A percentile compares a stretch with the other conserved stretches of the same genome.
These are phyloP conservation scores for Pythium rishiriense DNA, from an alignment of 352 stramenopile species.

Conservation along the genomic window DNA sequence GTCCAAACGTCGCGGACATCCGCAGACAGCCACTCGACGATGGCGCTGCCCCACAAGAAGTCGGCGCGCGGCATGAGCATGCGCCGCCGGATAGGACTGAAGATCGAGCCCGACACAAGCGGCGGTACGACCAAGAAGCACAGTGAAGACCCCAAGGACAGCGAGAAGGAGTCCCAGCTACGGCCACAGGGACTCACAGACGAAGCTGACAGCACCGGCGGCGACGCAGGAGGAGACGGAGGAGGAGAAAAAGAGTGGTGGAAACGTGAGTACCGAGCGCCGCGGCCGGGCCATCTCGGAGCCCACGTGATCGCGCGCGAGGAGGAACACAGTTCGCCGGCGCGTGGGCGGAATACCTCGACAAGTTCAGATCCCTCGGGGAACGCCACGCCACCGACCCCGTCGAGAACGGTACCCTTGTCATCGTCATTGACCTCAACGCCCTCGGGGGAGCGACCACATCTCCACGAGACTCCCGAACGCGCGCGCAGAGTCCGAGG, in stretches of 20 bases:
- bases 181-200: background rate
- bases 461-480: constrained; percentile 46
- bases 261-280: constrained; percentile 28
- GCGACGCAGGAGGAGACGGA: background rate
- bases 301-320: constrained; percentile 22
- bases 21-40: background rate
- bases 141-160: background rate
- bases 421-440: background rate
- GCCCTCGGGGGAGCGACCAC: background rate
- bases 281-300: constrained; percentile 31
- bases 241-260: constrained; percentile 27
- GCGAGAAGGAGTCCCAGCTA: background rate
- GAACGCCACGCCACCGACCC: background rate
- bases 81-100: constrained; percentile 25
- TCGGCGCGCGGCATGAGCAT: constrained; percentile 23
- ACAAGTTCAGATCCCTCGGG: too few species aligned
- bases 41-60: constrained; percentile 10
- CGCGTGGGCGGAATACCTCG: background rate
- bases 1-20: too few species aligned
- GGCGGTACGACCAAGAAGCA: background rate
- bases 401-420: background rate
- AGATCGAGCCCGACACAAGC: constrained; percentile 27
- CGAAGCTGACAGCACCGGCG: background rate
- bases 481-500: constrained; percentile 31
- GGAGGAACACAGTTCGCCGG: constrained; percentile 4